These are phyloP conservation scores for Solanum bulbocastanum DNA, from an alignment of 257 asterid species.

Conservation along the genomic window DNA sequence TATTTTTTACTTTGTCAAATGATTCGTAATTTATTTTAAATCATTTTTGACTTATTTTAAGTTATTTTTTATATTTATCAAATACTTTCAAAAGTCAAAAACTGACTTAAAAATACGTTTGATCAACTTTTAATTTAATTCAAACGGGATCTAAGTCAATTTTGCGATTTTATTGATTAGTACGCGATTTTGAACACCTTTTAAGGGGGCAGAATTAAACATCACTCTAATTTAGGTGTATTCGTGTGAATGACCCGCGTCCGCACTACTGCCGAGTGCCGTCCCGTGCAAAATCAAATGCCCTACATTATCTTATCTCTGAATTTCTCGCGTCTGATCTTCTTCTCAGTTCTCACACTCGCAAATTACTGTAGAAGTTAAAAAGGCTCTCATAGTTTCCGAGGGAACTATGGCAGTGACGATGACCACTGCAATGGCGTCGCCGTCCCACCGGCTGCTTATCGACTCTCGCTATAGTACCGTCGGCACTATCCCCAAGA, in stretches of 20 bases:
- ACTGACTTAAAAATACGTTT: too few species aligned
- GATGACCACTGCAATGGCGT: not conserved
- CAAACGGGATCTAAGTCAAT: too few species aligned
- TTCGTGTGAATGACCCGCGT: not conserved
- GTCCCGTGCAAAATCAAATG: not conserved
- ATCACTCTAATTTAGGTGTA: not conserved
- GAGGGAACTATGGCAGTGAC: not conserved
- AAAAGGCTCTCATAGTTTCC: not conserved
- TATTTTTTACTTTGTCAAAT: too few species aligned
- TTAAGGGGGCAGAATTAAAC: not conserved
- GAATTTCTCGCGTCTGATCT: not conserved
- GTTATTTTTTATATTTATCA: too few species aligned
- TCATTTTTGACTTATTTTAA: too few species aligned
- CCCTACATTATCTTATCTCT: not conserved
- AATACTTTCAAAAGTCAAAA: too few species aligned
- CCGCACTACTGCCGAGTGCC: not conserved
- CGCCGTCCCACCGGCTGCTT: not conserved
- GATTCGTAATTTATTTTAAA: too few species aligned
- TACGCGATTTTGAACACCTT: too few species aligned
- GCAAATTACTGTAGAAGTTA: not conserved
- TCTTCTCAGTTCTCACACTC: not conserved
- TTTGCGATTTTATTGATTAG: too few species aligned
- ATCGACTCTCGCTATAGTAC: not conserved
- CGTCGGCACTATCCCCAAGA: not conserved
- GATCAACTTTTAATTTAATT: too few species aligned